Percentiles rank a stretch among this genome's conserved stretches.
phyloP scores from a whole-genome alignment of 305 asterid species.

The Rubia balearica region DNA sequence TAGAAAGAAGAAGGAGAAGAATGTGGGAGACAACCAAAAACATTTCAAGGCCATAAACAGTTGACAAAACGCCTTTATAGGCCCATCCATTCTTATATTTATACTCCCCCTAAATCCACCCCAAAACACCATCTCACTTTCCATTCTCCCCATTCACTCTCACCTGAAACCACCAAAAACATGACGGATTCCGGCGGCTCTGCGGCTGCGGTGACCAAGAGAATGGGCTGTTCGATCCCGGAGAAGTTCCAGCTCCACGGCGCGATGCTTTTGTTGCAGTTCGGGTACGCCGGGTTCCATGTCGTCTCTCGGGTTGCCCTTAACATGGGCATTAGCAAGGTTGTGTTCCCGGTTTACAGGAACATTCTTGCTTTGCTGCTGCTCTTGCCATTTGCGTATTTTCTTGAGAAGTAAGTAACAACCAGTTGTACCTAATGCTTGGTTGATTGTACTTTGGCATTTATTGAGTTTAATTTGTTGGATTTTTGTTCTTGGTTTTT shows the following conservation, averaged over 20 bases:
- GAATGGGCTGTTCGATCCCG: slow-evolving; percentile 57
- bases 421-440: neutral
- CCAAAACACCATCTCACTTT: slow-evolving; percentile 25
- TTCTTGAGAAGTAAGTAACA: slow-evolving; percentile 70
- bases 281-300: slow-evolving; percentile 97
- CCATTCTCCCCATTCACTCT: too few relatives aligned
- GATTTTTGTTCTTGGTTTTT: slow-evolving; percentile 10
- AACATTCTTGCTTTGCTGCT: slow-evolving; percentile 82
- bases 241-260: slow-evolving; percentile 79
- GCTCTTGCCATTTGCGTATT: slow-evolving; percentile 88
- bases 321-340: slow-evolving; percentile 96
- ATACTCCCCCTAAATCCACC: slow-evolving; percentile 48
- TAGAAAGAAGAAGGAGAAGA: slow-evolving; percentile 17
- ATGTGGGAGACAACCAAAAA: slow-evolving; percentile 61
- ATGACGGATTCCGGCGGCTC: slow-evolving; percentile 71
- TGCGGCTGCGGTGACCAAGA: slow-evolving; percentile 18
- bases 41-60: slow-evolving; percentile 36
- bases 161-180: too few relatives aligned
- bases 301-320: slow-evolving; percentile 91
- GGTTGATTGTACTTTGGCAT: neutral
- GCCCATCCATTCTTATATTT: slow-evolving; percentile 33
- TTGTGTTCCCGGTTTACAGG: slow-evolving; percentile 83
- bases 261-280: slow-evolving; percentile 85
- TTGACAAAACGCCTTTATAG: slow-evolving; percentile 24
- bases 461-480: neutral